Percentiles rank a stretch among this genome's conserved stretches.
Evolutionary conservation across 805 yeast genomes (phyloP).

Genomic region (Metschnikowia shivogae): DNA sequence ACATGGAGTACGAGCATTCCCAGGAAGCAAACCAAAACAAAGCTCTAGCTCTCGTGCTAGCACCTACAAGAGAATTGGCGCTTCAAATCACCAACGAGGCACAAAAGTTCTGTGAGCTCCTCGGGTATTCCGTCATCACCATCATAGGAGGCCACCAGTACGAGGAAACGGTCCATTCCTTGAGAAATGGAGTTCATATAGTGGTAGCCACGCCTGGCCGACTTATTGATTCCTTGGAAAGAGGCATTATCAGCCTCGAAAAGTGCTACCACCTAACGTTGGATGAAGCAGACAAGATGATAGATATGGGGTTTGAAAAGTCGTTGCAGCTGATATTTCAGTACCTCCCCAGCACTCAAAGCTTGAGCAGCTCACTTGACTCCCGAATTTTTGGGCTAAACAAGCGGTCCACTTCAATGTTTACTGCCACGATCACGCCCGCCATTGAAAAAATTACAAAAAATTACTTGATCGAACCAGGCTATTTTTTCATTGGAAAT

Average conservation of each 20-base stretch:
- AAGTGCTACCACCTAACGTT: slow-evolving; percentile 67
- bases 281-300: slow-evolving; percentile 96
- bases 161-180: slow-evolving; percentile 60
- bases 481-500: slow-evolving; percentile 62
- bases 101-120: slow-evolving; percentile 39
- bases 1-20: slow-evolving; percentile 35
- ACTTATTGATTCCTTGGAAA: slow-evolving; percentile 71
- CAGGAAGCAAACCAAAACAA: slow-evolving; percentile 49
- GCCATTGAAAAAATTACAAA: slow-evolving; percentile 63
- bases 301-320: slow-evolving; percentile 89
- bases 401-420: slow-evolving; percentile 74
- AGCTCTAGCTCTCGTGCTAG: slow-evolving; percentile 76
- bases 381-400: slow-evolving; percentile 33
- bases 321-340: slow-evolving; percentile 61
- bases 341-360: slow-evolving; percentile 44
- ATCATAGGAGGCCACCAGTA: slow-evolving; percentile 89
- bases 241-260: slow-evolving; percentile 55
- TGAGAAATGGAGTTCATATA: slow-evolving; percentile 66
- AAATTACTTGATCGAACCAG: slow-evolving; percentile 60
- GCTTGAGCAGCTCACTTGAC: slow-evolving; percentile 24
- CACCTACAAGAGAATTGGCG: slow-evolving; percentile 93
- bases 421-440: slow-evolving; percentile 88
- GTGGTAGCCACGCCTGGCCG: slow-evolving; percentile 95
- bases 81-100: slow-evolving; percentile 76
- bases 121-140: slow-evolving; percentile 50